Conservation (phyloP, 2,329 filamentous ascomycete genomes). For the Cladosporium sp. region DNA sequence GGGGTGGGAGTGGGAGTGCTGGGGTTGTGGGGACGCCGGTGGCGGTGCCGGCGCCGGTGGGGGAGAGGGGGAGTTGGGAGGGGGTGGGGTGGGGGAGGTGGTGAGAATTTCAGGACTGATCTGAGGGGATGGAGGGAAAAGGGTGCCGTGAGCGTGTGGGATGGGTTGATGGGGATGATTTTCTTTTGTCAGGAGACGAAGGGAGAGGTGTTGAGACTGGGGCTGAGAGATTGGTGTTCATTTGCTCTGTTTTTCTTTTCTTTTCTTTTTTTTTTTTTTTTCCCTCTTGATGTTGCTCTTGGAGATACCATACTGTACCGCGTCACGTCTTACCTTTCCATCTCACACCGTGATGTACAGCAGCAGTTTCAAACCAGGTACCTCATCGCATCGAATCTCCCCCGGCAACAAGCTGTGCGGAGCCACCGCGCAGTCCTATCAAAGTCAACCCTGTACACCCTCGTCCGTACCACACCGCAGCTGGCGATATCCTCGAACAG, state of each 20-base stretch:
- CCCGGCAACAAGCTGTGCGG: too few relatives aligned
- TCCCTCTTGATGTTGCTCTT: neutral
- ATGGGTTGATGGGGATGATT: too few relatives aligned
- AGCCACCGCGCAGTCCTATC: too few relatives aligned
- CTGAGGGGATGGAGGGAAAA: neutral
- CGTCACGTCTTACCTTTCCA: too few relatives aligned
- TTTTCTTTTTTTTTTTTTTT: neutral
- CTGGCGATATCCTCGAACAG: too few relatives aligned
- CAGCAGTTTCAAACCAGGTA: too few relatives aligned
- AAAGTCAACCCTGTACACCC: too few relatives aligned
- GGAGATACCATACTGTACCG: too few relatives aligned
- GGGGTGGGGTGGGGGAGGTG: neutral
- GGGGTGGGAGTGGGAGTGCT: neutral
- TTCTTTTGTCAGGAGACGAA: neutral
- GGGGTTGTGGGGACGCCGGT: constrained; percentile 3
- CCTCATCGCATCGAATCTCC: too few relatives aligned
- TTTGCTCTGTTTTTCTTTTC: neutral
- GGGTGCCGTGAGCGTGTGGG: neutral
- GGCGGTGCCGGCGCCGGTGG: constrained; percentile 15
- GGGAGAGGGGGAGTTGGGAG: constrained; percentile 10
- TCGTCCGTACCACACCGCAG: too few relatives aligned
- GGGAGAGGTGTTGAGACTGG: neutral
- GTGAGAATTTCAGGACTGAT: neutral
- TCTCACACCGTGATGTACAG: too few relatives aligned
- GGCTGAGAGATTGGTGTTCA: neutral